Conservation (phyloP, 352 stramenopile genomes). For the Globisporangium okanoganense region DNA sequence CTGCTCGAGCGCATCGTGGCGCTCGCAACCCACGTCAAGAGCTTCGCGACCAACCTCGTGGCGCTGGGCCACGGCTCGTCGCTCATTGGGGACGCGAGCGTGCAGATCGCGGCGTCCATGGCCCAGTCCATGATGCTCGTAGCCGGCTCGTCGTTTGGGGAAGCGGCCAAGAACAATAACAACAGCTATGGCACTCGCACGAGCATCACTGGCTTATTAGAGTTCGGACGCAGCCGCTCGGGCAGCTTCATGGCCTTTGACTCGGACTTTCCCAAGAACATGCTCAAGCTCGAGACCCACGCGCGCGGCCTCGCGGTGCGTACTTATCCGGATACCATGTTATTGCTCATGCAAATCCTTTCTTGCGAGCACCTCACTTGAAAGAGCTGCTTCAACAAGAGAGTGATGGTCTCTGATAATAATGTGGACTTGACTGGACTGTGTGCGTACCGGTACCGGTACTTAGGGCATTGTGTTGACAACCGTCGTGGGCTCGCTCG, state of each 20-base stretch:
- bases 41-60: constrained; percentile 36
- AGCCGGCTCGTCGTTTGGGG: neutral
- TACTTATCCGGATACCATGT: neutral
- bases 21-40: constrained; percentile 35
- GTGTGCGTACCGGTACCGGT: neutral
- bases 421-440: neutral
- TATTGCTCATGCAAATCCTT: constrained; percentile 2
- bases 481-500: constrained; percentile 24
- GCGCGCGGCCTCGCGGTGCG: constrained; percentile 13
- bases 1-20: constrained; percentile 22
- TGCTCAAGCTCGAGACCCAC: constrained; percentile 13
- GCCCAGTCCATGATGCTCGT: neutral
- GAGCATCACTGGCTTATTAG: neutral
- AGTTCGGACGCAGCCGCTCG: constrained; percentile 6
- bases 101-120: constrained; percentile 20
- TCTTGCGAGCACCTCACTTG: constrained; percentile 1
- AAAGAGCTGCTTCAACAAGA: neutral
- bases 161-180: neutral
- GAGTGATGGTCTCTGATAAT: constrained; percentile 2
- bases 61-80: constrained; percentile 28
- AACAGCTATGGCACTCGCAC: neutral
- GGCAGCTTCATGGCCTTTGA: constrained; percentile 12
- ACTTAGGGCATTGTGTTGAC: constrained; percentile 28
- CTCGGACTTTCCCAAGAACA: constrained; percentile 21
- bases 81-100: constrained; percentile 23